Conservation (phyloP, 176 grass and related monocot species). For the Carex cristatella region DNA sequence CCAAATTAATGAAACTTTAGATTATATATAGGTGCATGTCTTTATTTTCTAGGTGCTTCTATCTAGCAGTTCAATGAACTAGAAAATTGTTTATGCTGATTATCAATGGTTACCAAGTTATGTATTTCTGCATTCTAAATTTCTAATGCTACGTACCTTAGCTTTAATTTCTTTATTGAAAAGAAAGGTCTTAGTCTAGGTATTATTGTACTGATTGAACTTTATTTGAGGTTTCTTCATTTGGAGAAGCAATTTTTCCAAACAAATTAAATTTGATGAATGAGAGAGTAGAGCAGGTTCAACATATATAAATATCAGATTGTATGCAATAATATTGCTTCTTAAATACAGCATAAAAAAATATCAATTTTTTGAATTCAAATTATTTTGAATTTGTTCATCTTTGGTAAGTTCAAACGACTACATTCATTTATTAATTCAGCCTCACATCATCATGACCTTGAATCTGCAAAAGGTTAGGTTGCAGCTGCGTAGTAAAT, state of each 20-base stretch:
- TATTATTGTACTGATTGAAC: not conserved
- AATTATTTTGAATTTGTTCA: not conserved
- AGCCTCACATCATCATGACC: slow-evolving; percentile 2
- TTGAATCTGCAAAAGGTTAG: slow-evolving; percentile 18
- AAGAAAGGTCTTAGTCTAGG: not conserved
- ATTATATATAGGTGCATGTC: not conserved
- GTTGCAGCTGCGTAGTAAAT: slow-evolving; percentile 19
- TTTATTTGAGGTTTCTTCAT: not conserved
- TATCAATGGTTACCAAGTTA: not conserved
- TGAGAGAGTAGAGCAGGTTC: not conserved
- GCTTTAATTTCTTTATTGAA: not conserved
- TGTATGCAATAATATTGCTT: not conserved
- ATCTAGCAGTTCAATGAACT: not conserved
- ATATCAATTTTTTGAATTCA: not conserved
- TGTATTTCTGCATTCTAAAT: not conserved
- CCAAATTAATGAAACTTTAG: not conserved
- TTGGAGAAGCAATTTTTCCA: not conserved
- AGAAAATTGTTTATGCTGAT: not conserved
- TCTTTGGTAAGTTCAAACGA: not conserved
- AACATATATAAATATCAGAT: not conserved
- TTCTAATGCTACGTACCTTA: not conserved
- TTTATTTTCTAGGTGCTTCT: not conserved
- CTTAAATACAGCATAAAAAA: not conserved
- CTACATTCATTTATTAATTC: not conserved
- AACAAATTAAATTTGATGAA: not conserved